Evolutionary conservation across 805 yeast genomes (phyloP).

Genomic region (Vanderwaltozyma yarrowii): DNA sequence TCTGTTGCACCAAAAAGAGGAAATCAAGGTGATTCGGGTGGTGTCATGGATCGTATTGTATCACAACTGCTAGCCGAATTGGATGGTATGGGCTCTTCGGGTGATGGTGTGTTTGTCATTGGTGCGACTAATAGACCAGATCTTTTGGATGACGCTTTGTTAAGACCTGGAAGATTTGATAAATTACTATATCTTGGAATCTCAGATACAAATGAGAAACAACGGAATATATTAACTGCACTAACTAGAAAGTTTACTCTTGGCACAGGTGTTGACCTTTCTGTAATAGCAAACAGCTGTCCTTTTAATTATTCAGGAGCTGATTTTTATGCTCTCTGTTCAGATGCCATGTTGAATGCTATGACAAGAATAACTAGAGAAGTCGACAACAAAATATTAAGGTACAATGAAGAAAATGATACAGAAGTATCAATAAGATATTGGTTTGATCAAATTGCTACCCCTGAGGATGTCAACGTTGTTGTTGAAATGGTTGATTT

Average conservation of each 20-base stretch:
- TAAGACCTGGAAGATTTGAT: slow-evolving; percentile 93
- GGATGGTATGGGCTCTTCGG: slow-evolving; percentile 85
- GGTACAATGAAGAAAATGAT: slow-evolving; percentile 37
- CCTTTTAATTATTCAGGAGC: slow-evolving; percentile 96
- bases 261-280: slow-evolving; percentile 48
- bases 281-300: slow-evolving; percentile 53
- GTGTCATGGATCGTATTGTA: slow-evolving; percentile 97
- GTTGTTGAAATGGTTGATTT: slow-evolving; percentile 65
- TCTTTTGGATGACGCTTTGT: slow-evolving; percentile 81
- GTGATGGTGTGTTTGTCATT: slow-evolving; percentile 88
- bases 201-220: slow-evolving; percentile 83
- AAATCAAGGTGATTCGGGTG: slow-evolving; percentile 97
- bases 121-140: slow-evolving; percentile 99
- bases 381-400: slow-evolving; percentile 55
- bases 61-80: slow-evolving; percentile 90
- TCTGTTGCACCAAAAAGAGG: slow-evolving; percentile 98
- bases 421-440: slow-evolving; percentile 56
- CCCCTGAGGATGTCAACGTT: slow-evolving; percentile 55
- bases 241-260: slow-evolving; percentile 74
- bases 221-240: slow-evolving; percentile 75
- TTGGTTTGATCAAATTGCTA: slow-evolving; percentile 85
- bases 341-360: slow-evolving; percentile 93
- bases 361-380: slow-evolving; percentile 81
- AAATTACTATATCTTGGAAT: slow-evolving; percentile 91
- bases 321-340: slow-evolving; percentile 91